These are phyloP conservation scores for Chlamydomonas asymmetrica DNA, from an alignment of 139 green algal species.

Conservation along the genomic window DNA sequence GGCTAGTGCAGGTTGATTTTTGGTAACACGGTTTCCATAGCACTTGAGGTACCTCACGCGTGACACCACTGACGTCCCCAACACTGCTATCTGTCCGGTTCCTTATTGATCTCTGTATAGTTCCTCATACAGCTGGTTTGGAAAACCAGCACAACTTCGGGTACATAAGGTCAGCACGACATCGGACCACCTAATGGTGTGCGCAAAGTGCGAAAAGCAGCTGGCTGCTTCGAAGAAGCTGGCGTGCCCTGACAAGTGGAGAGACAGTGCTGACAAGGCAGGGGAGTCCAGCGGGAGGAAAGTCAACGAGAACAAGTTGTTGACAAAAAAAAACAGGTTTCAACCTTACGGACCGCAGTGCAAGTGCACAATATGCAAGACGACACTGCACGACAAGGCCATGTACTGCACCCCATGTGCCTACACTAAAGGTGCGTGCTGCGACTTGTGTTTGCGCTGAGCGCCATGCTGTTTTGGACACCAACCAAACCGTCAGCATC, in stretches of 20 bases:
- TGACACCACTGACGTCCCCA: too few species aligned
- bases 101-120: too few species aligned
- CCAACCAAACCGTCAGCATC: neutral
- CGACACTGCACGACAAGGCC: constrained; percentile 24
- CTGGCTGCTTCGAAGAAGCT: too few species aligned
- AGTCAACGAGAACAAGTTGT: constrained; percentile 80
- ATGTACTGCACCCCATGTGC: constrained; percentile 76
- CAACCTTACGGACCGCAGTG: constrained; percentile 46
- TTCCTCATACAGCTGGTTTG: too few species aligned
- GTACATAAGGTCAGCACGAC: too few species aligned
- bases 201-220: too few species aligned
- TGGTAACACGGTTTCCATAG: too few species aligned
- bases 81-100: too few species aligned
- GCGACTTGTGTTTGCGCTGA: neutral
- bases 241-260: constrained; percentile 70
- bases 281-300: constrained; percentile 58
- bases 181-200: too few species aligned
- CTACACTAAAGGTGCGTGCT: constrained; percentile 54
- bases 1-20: too few species aligned
- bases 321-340: constrained; percentile 64
- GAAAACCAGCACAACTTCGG: too few species aligned
- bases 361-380: constrained; percentile 28
- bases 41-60: too few species aligned
- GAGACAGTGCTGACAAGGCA: constrained; percentile 59
- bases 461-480: neutral